Conservation (phyloP, 2,329 filamentous ascomycete species). For the Aspergillus sp. region DNA sequence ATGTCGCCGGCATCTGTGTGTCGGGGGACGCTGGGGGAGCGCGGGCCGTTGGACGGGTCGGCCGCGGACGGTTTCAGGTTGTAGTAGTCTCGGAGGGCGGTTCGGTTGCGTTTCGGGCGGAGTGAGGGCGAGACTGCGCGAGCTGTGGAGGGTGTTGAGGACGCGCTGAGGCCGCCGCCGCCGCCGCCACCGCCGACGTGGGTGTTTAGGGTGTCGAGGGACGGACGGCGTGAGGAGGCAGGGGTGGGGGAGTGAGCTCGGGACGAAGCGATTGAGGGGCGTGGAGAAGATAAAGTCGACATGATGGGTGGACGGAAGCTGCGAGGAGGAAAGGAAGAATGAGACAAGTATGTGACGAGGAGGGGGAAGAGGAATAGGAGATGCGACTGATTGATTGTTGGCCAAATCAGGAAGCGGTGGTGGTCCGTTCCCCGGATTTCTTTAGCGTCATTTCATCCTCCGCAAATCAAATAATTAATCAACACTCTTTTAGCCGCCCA, state of each 20-base stretch:
- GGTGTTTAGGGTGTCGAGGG: constrained; percentile 65
- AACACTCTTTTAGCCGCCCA: not conserved
- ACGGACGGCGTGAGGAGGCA: constrained; percentile 73
- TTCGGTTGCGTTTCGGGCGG: constrained; percentile 66
- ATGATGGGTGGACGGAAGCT: constrained; percentile 34
- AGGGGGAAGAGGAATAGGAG: not conserved
- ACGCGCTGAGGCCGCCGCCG: constrained; percentile 45
- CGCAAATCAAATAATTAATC: not conserved
- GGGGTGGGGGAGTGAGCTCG: constrained; percentile 59
- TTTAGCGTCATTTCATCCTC: not conserved
- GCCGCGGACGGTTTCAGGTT: constrained; percentile 63
- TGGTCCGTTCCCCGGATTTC: constrained; percentile 22
- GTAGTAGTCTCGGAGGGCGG: constrained; percentile 91
- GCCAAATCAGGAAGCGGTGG: constrained; percentile 15
- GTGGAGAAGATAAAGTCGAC: constrained; percentile 62
- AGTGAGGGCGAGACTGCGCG: constrained; percentile 38
- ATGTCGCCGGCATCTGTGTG: constrained; percentile 46
- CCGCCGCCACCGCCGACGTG: constrained; percentile 44
- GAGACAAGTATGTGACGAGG: not conserved
- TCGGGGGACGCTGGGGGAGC: constrained; percentile 39
- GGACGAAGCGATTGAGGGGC: constrained; percentile 58
- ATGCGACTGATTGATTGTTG: constrained; percentile 12
- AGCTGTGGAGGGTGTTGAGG: constrained; percentile 40
- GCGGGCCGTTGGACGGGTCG: constrained; percentile 32
- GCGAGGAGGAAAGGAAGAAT: not conserved